Evolutionary conservation across 768 basidiomycete species (phyloP).

Genomic region (Boletus vinaceobasis): DNA sequence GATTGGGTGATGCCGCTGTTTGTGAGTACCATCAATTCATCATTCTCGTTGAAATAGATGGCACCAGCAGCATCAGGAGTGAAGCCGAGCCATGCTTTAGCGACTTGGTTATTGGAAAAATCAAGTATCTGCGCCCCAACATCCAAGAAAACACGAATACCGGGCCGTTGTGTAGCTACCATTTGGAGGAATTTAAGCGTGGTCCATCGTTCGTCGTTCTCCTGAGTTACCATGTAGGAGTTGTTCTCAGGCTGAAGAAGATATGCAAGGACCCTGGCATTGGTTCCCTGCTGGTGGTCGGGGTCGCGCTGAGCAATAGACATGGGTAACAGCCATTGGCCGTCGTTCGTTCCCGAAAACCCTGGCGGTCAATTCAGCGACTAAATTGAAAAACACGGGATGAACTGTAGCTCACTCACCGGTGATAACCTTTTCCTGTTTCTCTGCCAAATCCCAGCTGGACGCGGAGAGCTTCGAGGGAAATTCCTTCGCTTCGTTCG

Average conservation of each 20-base stretch:
- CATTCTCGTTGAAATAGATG: slow-evolving; percentile 26
- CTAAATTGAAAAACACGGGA: too few species aligned
- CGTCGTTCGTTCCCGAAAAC: slow-evolving; percentile 58
- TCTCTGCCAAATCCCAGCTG: too few species aligned
- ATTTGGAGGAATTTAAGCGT: too few species aligned
- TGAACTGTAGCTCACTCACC: too few species aligned
- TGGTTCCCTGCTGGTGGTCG: slow-evolving; percentile 20
- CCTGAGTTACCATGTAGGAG: slow-evolving; percentile 27
- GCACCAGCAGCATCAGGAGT: slow-evolving; percentile 12
- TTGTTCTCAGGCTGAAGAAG: slow-evolving; percentile 36
- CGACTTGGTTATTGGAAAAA: slow-evolving; percentile 41
- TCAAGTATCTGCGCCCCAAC: slow-evolving; percentile 57
- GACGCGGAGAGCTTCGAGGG: too few species aligned
- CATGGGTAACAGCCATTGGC: slow-evolving; percentile 26
- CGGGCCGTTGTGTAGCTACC: too few species aligned
- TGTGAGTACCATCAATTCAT: slow-evolving; percentile 28
- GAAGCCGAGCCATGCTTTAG: slow-evolving; percentile 37
- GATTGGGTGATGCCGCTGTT: slow-evolving; percentile 17
- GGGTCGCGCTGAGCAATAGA: slow-evolving; percentile 29
- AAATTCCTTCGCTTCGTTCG: too few species aligned
- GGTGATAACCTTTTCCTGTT: too few species aligned
- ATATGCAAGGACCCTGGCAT: slow-evolving; percentile 36
- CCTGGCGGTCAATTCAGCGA: neutral
- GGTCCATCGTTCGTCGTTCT: too few species aligned
- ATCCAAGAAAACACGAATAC: too few species aligned